phyloP scores from a whole-genome alignment of 139 green algal genomes.

The Coelastrella sp. region DNA sequence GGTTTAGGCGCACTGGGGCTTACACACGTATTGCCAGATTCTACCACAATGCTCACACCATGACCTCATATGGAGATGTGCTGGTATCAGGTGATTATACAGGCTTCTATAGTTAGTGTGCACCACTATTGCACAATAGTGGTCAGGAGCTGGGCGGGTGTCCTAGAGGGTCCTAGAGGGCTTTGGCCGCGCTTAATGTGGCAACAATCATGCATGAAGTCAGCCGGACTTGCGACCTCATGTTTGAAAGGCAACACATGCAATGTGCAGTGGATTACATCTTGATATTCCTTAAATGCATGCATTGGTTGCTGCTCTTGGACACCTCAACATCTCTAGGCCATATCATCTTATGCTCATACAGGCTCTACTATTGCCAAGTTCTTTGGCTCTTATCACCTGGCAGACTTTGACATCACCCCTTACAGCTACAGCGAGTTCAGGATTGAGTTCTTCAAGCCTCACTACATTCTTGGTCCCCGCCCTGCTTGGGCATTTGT shows the following conservation, averaged over 20 bases:
- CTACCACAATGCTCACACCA: not conserved
- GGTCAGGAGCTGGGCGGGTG: too few relatives aligned
- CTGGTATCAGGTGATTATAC: not conserved
- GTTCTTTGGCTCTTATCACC: conserved; percentile 11
- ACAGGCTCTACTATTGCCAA: not conserved
- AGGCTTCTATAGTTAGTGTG: not conserved
- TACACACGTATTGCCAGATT: not conserved
- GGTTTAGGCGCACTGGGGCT: not conserved
- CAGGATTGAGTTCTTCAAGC: conserved; percentile 33
- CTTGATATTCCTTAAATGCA: too few relatives aligned
- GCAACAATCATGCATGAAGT: too few relatives aligned
- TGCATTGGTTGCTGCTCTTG: too few relatives aligned
- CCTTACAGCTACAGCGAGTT: not conserved
- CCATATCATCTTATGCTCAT: not conserved
- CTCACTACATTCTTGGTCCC: conserved; percentile 4
- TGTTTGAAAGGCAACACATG: too few relatives aligned
- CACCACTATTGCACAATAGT: too few relatives aligned
- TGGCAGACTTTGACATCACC: conserved; percentile 32
- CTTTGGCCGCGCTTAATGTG: too few relatives aligned
- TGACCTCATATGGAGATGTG: conserved; percentile 17
- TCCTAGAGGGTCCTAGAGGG: too few relatives aligned
- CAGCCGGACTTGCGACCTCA: too few relatives aligned
- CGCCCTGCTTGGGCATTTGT: not conserved
- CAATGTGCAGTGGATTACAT: too few relatives aligned
- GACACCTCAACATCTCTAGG: too few relatives aligned